A percentile compares a stretch with the other conserved stretches of the same genome.
phyloP scores from a whole-genome alignment of 1,284 basidiomycete genomes.

The Dichomitus squalens region DNA sequence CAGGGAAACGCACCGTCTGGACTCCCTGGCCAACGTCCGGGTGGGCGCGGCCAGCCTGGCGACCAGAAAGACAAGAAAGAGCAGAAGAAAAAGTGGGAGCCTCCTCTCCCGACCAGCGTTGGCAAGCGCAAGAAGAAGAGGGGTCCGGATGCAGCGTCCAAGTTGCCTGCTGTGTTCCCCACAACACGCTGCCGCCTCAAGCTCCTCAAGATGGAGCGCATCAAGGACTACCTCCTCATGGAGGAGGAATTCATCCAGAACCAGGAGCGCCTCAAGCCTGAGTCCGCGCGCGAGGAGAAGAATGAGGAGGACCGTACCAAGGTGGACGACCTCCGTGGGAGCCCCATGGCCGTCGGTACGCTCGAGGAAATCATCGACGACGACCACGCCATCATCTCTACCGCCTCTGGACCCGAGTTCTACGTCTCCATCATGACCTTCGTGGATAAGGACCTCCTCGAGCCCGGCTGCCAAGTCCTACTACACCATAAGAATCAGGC shows the following conservation, averaged over 20 bases:
- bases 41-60: constrained; percentile 40
- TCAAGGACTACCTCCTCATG: constrained; percentile 96
- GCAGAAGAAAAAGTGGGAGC: constrained; percentile 98
- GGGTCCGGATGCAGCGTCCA: constrained; percentile 90
- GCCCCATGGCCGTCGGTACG: constrained; percentile 96
- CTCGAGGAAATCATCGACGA: constrained; percentile 99
- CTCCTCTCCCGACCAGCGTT: constrained; percentile 95
- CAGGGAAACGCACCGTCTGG: constrained; percentile 85
- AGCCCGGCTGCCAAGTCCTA: constrained; percentile 95
- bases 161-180: constrained; percentile 92
- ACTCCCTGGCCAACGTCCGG: constrained; percentile 47
- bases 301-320: constrained; percentile 93
- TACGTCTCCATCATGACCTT: constrained; percentile 99
- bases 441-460: constrained; percentile 97
- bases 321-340: constrained; percentile 94
- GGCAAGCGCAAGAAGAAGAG: constrained; percentile 95
- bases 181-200: constrained; percentile 96
- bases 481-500: constrained; percentile 97
- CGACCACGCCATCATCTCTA: constrained; percentile 98
- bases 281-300: constrained; percentile 87
- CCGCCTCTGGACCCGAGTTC: constrained; percentile 93
- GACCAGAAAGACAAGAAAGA: constrained; percentile 65
- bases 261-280: constrained; percentile 88
- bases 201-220: constrained; percentile 95
- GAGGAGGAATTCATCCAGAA: constrained; percentile 99